Evolutionary conservation across 1,284 basidiomycete genomes (phyloP).

Genomic region (Kwoniella shivajii): DNA sequence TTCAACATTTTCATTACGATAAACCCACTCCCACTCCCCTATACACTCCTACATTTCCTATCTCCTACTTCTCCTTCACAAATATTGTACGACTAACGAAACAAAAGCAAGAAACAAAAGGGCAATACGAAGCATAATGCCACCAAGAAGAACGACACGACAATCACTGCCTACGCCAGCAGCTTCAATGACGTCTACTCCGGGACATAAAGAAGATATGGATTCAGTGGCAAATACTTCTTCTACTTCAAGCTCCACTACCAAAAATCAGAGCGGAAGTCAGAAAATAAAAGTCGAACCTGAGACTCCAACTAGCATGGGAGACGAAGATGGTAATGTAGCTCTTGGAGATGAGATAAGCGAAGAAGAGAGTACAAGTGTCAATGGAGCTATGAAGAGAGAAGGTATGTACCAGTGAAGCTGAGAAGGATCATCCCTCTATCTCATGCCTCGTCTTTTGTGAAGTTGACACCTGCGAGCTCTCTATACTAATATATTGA

Average conservation of each 20-base stretch:
- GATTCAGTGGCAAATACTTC: constrained; percentile 4
- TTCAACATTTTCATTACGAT: not conserved
- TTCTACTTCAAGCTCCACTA: not conserved
- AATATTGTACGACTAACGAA: not conserved
- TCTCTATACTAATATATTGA: not conserved
- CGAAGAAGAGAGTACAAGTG: not conserved
- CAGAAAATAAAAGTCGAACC: not conserved
- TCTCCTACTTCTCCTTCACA: not conserved
- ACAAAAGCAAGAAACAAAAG: not conserved
- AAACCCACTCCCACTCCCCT: not conserved
- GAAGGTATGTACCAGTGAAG: too few relatives aligned
- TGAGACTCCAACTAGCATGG: constrained; percentile 12
- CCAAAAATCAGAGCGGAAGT: not conserved
- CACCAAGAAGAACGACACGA: constrained; percentile 17
- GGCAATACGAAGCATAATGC: constrained; percentile 8
- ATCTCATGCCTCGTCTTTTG: too few relatives aligned
- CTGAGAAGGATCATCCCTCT: too few relatives aligned
- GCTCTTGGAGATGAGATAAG: constrained; percentile 1
- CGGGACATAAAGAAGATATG: not conserved
- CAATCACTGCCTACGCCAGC: constrained; percentile 18
- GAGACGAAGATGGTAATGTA: constrained; percentile 3
- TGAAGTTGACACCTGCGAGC: not conserved
- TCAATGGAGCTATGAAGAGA: not conserved
- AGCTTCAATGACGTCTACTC: constrained; percentile 3
- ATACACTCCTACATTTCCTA: not conserved